Base-by-base conservation (phyloP, 495 filamentous ascomycete species). In the Neurospora cerealis region DNA sequence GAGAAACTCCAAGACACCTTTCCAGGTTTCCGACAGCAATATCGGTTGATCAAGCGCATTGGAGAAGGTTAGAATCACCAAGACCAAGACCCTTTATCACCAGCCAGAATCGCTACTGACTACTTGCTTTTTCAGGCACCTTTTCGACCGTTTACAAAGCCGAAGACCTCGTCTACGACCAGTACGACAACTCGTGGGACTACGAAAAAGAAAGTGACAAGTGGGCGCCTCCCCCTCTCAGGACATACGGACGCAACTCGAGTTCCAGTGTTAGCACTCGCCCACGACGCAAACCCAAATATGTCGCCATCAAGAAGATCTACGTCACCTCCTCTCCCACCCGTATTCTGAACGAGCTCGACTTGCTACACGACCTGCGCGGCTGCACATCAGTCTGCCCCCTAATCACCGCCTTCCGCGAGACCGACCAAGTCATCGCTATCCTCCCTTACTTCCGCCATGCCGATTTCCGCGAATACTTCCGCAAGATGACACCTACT, bases 91-190 rank as follows among this genome's bases (percentile, higher is more conserved):
- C 4, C 5, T 60, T 24, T 28, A 1, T 2, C 5, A 2, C 46
- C 46, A 21, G 21, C 21, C 48, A 28, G 28, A 17, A 62, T 6
- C 4, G 10, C 46, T 71, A 44, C 72, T 73, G 28, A 74, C 70
- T 5, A 24, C 42, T 73, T 48, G 48, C 71, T 21, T 44, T 10
- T n/a, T 41, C 77, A 95, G 93, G 94, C 42, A 99, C 96, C 21
- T 99, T 99, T 78, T 98, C 95, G 0, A 98, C 95, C 13, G 96
- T 99, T 0, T 99, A 98, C 83, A 98, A 98, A 81, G 96, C 96
- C 41, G 96, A 99, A 82, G 96, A 99, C 80, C 83, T 98, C n/a
- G 86, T 89, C 36, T 97, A 98, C 78, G 88, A 97, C 70, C 80
- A 87, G 62, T 96, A 93, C 82, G 82, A 91, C 48, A 98, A 98